phyloP scores from a whole-genome alignment of 345 rosid species.

The Murraya paniculata region DNA sequence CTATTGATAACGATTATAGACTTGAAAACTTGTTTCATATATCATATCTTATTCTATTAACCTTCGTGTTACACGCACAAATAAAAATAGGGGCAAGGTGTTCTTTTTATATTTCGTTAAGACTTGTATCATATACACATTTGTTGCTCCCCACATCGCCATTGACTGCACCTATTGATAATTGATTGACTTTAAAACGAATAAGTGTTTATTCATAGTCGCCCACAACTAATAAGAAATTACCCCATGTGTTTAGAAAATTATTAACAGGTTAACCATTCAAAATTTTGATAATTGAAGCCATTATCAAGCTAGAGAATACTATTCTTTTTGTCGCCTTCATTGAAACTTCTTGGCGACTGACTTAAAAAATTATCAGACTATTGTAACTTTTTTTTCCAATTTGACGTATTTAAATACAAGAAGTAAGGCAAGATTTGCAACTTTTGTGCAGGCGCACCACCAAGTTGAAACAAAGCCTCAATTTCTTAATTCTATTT shows the following conservation, averaged over 20 bases:
- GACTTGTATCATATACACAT: background rate
- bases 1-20: no score
- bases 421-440: background rate
- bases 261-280: background rate
- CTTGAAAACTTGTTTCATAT: no score
- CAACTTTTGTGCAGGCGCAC: background rate
- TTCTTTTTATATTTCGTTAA: background rate
- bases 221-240: background rate
- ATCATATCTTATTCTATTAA: no score
- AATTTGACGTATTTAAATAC: background rate
- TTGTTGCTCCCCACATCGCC: background rate
- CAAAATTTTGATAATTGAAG: background rate
- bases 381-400: background rate
- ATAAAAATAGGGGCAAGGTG: background rate
- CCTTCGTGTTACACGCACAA: background rate
- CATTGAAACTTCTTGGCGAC: background rate
- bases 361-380: background rate
- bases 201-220: background rate
- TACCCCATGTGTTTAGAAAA: background rate
- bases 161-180: background rate
- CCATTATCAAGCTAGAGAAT: background rate
- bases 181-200: background rate
- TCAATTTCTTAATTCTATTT: background rate
- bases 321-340: background rate
- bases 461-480: background rate